phyloP scores from a whole-genome alignment of 2,329 filamentous ascomycete genomes.

The Neonectria coccinea region DNA sequence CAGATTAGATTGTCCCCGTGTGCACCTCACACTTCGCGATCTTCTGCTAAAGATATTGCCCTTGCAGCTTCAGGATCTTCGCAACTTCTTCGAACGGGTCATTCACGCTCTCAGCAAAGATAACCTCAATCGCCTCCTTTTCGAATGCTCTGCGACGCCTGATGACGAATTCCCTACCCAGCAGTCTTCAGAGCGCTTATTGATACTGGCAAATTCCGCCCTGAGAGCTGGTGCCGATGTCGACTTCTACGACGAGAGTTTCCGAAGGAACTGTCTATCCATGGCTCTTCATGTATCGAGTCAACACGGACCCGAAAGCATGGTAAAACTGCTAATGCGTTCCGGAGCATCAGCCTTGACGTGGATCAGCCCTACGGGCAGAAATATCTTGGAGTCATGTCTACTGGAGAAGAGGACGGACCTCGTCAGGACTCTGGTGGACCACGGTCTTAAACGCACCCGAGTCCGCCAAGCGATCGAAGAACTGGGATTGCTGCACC shows the following conservation, averaged over 20 bases:
- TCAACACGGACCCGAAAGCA: too few species aligned
- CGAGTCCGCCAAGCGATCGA: background rate
- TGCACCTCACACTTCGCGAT: background rate
- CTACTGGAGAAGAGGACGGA: background rate
- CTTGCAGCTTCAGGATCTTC: too few species aligned
- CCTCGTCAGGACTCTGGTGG: background rate
- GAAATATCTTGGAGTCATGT: background rate
- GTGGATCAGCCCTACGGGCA: background rate
- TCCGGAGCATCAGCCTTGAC: background rate
- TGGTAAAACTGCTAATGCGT: background rate
- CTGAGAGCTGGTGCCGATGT: too few species aligned
- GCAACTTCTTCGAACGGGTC: background rate
- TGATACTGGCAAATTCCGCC: too few species aligned
- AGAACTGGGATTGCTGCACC: background rate
- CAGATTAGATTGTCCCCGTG: background rate
- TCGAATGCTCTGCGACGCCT: too few species aligned
- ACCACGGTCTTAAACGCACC: background rate
- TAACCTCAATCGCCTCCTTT: too few species aligned
- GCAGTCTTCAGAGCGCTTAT: too few species aligned
- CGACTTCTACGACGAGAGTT: too few species aligned
- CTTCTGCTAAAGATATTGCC: background rate
- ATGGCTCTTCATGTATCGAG: background rate
- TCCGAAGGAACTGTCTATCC: background rate
- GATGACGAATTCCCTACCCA: too few species aligned
- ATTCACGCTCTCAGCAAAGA: too few species aligned